These are phyloP conservation scores for Kuraishia floccosa DNA, from an alignment of 805 yeast genomes.

Conservation along the genomic window DNA sequence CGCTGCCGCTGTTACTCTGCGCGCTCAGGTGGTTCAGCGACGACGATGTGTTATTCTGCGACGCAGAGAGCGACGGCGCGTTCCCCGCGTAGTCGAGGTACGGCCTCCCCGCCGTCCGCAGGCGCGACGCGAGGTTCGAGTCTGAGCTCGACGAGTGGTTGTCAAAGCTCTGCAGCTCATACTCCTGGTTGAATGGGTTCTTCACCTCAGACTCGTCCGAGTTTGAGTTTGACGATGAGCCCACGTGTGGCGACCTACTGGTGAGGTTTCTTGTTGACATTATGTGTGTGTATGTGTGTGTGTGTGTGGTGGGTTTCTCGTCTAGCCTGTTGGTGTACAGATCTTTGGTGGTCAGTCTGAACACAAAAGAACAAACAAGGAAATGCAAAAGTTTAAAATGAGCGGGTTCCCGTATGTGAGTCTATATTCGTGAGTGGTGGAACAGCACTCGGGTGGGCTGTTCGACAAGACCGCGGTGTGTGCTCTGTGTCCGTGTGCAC, in stretches of 20 bases:
- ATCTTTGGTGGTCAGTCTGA: no score
- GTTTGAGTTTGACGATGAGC: constrained; percentile 16
- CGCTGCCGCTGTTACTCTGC: constrained; percentile 10
- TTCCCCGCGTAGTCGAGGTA: constrained; percentile 27
- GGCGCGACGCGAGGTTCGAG: constrained; percentile 4
- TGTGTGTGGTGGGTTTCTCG: no score
- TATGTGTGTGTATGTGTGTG: no score
- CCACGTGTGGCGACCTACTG: constrained; percentile 19
- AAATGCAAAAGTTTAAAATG: no score
- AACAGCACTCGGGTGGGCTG: no score
- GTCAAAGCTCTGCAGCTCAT: constrained; percentile 17
- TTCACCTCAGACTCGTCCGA: constrained; percentile 16
- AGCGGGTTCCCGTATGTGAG: no score
- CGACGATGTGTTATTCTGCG: constrained; percentile 6
- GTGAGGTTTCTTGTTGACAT: constrained; percentile 23
- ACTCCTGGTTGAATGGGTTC: constrained; percentile 20
- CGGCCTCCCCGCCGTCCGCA: constrained; percentile 20
- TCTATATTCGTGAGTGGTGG: no score
- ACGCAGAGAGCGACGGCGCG: constrained; percentile 6
- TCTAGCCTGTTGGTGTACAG: no score
- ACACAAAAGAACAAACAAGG: no score
- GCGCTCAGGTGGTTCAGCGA: constrained; percentile 9
- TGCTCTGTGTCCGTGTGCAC: no score
- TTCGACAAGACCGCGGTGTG: no score
- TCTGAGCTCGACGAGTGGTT: constrained; percentile 11